phyloP scores from a whole-genome alignment of 2,329 filamentous ascomycete genomes.

The Stachybotrys elegans region DNA sequence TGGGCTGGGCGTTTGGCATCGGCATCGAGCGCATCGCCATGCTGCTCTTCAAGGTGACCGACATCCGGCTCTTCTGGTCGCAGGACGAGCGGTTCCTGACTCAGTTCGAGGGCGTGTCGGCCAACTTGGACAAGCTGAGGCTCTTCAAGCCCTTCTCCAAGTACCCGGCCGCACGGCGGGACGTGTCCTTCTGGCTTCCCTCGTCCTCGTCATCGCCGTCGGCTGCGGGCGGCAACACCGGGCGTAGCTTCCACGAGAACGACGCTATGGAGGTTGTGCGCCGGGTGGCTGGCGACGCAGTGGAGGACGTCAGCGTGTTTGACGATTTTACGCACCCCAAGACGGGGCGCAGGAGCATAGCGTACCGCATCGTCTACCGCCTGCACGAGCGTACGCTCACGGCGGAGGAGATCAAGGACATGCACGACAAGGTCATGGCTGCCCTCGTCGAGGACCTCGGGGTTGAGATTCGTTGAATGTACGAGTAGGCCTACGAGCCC shows the following conservation, averaged over 20 bases:
- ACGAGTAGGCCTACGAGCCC: too few species aligned
- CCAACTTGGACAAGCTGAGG: conserved; percentile 40
- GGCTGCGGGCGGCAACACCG: conserved; percentile 40
- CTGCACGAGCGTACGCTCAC: conserved; percentile 88
- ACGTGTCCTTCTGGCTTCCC: conserved; percentile 87
- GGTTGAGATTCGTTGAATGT: conserved; percentile 57
- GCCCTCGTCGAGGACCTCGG: conserved; percentile 66
- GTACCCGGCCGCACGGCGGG: conserved; percentile 82
- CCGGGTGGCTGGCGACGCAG: conserved; percentile 72
- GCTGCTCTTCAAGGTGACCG: conserved; percentile 92
- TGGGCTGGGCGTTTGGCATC: conserved; percentile 95
- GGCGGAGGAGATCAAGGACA: conserved; percentile 69
- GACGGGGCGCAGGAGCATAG: conserved; percentile 76
- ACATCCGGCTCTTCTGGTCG: conserved; percentile 97
- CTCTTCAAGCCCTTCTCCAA: conserved; percentile 87
- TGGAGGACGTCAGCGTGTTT: conserved; percentile 80
- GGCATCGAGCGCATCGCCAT: conserved; percentile 95
- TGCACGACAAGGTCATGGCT: conserved; percentile 65
- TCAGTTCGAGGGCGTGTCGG: conserved; percentile 68
- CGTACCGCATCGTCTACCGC: conserved; percentile 90
- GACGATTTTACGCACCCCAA: conserved; percentile 89
- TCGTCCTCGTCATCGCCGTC: conserved; percentile 27
- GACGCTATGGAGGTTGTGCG: conserved; percentile 96
- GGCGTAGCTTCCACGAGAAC: conserved; percentile 75
- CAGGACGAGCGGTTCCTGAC: conserved; percentile 75